Base-by-base conservation (phyloP, 495 filamentous ascomycete genomes). In the Daldinia loculata region DNA sequence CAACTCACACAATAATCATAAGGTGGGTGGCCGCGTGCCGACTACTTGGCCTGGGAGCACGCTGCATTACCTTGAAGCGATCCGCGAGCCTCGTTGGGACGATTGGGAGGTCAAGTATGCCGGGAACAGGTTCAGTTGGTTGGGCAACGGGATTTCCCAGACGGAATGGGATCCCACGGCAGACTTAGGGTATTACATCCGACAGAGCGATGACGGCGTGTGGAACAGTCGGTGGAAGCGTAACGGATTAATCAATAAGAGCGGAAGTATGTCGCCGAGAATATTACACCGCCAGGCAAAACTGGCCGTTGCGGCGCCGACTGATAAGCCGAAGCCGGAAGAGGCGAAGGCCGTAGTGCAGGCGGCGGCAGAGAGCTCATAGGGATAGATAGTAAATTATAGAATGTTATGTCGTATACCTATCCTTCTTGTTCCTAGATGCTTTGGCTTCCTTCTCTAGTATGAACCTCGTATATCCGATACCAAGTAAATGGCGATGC, bases 51-150 rank as follows among this genome's bases (percentile, higher is more conserved):
- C 81, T 2, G 84, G 84, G 0, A 82, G 76, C 27, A 75, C 77
- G 6, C 71, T 84, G 9, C 83, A 86, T 64, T 89, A 84, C 71
- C 82, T 86, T 56, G 84, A 89, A 53, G 79, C 81, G 3, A 56
- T 88, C 39, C 76, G 80, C 43, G 71, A 80, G 39, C 77, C 82
- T 2, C 78, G 85, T 1, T 76, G 70, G 34, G 85, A 89, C 56
- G 86, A 88, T 68, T 89, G 80, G 70, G 75, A 85, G 3, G 56
- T 85, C 41, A 67, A 75, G 53, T 85, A 86, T 65, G 66, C 69
- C 0, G 76, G 77, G 6, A 85, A 86, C 56, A 67, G 84, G 29
- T 86, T 86, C 75, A 74, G 75, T 19, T 83, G 81, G 68, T 70
- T 87, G 74, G 83, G 84, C 39, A 84, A 86, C 75, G 84, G 85